Percentiles rank a stretch among this genome's conserved stretches.
These are phyloP conservation scores for Sphaerulina musiva DNA, from an alignment of 2,329 filamentous ascomycete species.

Conservation along the genomic window DNA sequence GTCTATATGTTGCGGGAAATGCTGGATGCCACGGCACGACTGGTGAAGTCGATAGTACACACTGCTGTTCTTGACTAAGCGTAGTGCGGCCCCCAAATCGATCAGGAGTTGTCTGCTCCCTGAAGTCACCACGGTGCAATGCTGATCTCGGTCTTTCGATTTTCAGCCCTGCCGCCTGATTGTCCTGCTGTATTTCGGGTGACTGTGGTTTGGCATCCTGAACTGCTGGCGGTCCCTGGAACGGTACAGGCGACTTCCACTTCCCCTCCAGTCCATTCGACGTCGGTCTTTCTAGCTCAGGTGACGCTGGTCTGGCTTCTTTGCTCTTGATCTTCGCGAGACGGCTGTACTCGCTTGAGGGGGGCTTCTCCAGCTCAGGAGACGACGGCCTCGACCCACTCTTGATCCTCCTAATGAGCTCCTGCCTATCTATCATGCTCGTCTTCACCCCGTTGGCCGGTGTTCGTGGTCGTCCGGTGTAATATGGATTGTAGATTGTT, in stretches of 20 bases:
- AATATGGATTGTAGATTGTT: constrained; percentile 34
- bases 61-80: constrained; percentile 14
- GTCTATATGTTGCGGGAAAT: constrained; percentile 38
- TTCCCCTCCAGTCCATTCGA: constrained; percentile 30
- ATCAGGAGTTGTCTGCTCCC: constrained; percentile 33
- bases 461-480: constrained; percentile 31
- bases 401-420: constrained; percentile 80
- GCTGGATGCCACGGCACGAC: constrained; percentile 52
- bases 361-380: constrained; percentile 22
- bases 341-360: constrained; percentile 31
- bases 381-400: constrained; percentile 33
- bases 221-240: constrained; percentile 2
- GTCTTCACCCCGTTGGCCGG: constrained; percentile 27
- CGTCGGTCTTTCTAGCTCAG: constrained; percentile 22
- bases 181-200: constrained; percentile 22
- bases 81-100: constrained; percentile 13
- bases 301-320: constrained; percentile 28
- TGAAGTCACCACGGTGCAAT: constrained; percentile 57
- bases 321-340: constrained; percentile 72
- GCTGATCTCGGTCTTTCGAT: constrained; percentile 79
- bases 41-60: constrained; percentile 45
- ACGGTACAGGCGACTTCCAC: constrained; percentile 45
- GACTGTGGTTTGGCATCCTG: constrained; percentile 19
- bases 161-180: constrained; percentile 38
- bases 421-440: constrained; percentile 54